These are phyloP conservation scores for Mycena polygramma DNA, from an alignment of 768 basidiomycete genomes.

Conservation along the genomic window DNA sequence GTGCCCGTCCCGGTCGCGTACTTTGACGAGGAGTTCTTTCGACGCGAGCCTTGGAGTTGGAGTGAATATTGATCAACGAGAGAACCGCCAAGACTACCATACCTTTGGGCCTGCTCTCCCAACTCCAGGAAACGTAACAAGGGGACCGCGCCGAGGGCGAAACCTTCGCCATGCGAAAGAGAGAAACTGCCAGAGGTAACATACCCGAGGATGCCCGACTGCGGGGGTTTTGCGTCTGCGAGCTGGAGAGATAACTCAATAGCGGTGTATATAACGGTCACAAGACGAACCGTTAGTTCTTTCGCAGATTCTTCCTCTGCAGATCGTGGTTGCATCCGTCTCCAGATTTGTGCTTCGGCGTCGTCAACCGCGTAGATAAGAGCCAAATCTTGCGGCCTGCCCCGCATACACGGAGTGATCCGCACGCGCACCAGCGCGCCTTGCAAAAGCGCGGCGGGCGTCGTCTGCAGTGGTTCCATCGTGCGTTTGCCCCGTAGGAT, in stretches of 20 bases:
- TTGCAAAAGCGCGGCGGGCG: slow-evolving; percentile 59
- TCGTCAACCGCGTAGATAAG: slow-evolving; percentile 76
- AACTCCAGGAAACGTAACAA: slow-evolving; percentile 66
- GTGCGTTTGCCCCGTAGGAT: slow-evolving; percentile 68
- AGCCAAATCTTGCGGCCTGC: slow-evolving; percentile 81
- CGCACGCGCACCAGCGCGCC: slow-evolving; percentile 78
- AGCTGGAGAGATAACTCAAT: slow-evolving; percentile 51
- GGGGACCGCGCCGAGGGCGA: slow-evolving; percentile 82
- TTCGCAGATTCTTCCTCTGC: slow-evolving; percentile 35
- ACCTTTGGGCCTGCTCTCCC: slow-evolving; percentile 61
- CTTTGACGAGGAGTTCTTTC: slow-evolving; percentile 64
- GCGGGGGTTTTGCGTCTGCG: slow-evolving; percentile 55
- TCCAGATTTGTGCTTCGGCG: slow-evolving; percentile 64
- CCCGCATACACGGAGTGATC: slow-evolving; percentile 72
- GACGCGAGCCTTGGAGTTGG: slow-evolving; percentile 40
- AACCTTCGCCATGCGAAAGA: slow-evolving; percentile 80
- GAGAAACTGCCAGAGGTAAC: slow-evolving; percentile 89
- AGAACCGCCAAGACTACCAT: slow-evolving; percentile 7
- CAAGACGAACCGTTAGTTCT: slow-evolving; percentile 45
- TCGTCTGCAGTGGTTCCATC: slow-evolving; percentile 53
- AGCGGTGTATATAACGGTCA: background rate
- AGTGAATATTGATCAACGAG: slow-evolving; percentile 15
- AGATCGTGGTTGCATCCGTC: slow-evolving; percentile 43
- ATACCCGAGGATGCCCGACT: slow-evolving; percentile 77
- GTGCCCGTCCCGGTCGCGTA: slow-evolving; percentile 72